These are phyloP conservation scores for Fusarium temperatum DNA, from an alignment of 2,329 filamentous ascomycete species.

Conservation along the genomic window DNA sequence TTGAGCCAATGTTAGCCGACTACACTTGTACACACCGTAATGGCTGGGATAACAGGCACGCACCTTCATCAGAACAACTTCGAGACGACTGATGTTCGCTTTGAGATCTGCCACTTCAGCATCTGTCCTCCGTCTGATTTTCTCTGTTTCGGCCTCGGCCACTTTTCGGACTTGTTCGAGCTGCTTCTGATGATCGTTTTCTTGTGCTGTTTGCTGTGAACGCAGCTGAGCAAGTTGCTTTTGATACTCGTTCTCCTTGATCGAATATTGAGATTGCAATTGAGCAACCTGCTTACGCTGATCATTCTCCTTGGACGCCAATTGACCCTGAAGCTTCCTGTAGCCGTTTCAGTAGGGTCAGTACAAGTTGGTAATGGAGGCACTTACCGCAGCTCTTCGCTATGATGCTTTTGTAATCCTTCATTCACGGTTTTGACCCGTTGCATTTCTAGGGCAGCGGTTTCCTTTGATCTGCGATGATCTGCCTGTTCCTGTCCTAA, in stretches of 20 bases:
- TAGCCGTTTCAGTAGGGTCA: slow-evolving; percentile 26
- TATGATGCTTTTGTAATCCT: slow-evolving; percentile 74
- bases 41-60: not conserved
- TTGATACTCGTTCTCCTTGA: slow-evolving; percentile 40
- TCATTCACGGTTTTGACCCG: slow-evolving; percentile 73
- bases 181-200: slow-evolving; percentile 52
- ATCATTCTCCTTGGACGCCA: slow-evolving; percentile 43
- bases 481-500: slow-evolving; percentile 79
- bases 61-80: slow-evolving; percentile 70
- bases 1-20: not conserved
- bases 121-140: slow-evolving; percentile 60
- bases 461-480: slow-evolving; percentile 70
- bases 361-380: not conserved
- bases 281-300: slow-evolving; percentile 43
- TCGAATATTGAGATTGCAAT: slow-evolving; percentile 44
- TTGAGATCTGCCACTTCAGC: slow-evolving; percentile 71
- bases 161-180: slow-evolving; percentile 58
- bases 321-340: slow-evolving; percentile 47
- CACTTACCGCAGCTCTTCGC: slow-evolving; percentile 68
- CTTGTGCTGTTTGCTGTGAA: slow-evolving; percentile 31
- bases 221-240: slow-evolving; percentile 40
- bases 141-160: slow-evolving; percentile 59
- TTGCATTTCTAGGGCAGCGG: slow-evolving; percentile 51
- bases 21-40: not conserved
- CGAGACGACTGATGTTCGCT: slow-evolving; percentile 67